These are phyloP conservation scores for Globisporangium carolinianum DNA, from an alignment of 352 stramenopile species.

Conservation along the genomic window DNA sequence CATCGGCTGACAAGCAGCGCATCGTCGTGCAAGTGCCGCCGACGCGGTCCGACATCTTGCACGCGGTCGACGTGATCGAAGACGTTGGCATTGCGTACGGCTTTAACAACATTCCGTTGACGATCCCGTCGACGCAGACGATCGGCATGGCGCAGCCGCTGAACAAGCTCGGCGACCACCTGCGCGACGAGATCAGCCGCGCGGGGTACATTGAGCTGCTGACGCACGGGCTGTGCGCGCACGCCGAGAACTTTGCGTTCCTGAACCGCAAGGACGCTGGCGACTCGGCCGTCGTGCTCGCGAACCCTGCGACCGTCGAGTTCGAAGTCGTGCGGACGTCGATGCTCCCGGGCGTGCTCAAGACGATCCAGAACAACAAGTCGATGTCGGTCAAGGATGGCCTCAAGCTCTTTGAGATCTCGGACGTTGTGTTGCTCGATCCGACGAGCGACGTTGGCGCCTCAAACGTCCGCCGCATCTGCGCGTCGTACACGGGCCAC, in stretches of 20 bases:
- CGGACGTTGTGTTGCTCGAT: slow-evolving; percentile 97
- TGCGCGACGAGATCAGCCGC: slow-evolving; percentile 96
- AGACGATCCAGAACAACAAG: slow-evolving; percentile 99
- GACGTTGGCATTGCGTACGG: slow-evolving; percentile 99
- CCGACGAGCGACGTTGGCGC: slow-evolving; percentile 90
- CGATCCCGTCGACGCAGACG: slow-evolving; percentile 92
- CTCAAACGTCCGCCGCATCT: slow-evolving; percentile 94
- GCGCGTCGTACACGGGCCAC: slow-evolving; percentile 94
- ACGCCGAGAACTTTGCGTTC: slow-evolving; percentile 97
- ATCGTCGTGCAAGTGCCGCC: slow-evolving; percentile 94
- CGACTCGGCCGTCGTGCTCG: slow-evolving; percentile 89
- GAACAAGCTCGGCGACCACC: slow-evolving; percentile 96
- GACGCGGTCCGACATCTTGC: slow-evolving; percentile 97
- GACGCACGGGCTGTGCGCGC: slow-evolving; percentile 96
- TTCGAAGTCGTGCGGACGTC: slow-evolving; percentile 99
- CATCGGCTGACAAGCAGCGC: slow-evolving; percentile 44
- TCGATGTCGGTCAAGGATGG: slow-evolving; percentile 93
- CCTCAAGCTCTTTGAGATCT: slow-evolving; percentile 99
- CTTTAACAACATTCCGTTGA: slow-evolving; percentile 99
- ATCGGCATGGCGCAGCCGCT: slow-evolving; percentile 95
- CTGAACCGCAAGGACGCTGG: slow-evolving; percentile 83
- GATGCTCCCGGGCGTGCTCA: slow-evolving; percentile 97
- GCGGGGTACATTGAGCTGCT: slow-evolving; percentile 98
- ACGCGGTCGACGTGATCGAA: slow-evolving; percentile 98
- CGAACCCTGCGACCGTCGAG: slow-evolving; percentile 99